A percentile compares a stretch with the other conserved stretches of the same genome.
These are phyloP conservation scores for Fusarium protoensiforme DNA, from an alignment of 2,329 filamentous ascomycete species.

Conservation along the genomic window DNA sequence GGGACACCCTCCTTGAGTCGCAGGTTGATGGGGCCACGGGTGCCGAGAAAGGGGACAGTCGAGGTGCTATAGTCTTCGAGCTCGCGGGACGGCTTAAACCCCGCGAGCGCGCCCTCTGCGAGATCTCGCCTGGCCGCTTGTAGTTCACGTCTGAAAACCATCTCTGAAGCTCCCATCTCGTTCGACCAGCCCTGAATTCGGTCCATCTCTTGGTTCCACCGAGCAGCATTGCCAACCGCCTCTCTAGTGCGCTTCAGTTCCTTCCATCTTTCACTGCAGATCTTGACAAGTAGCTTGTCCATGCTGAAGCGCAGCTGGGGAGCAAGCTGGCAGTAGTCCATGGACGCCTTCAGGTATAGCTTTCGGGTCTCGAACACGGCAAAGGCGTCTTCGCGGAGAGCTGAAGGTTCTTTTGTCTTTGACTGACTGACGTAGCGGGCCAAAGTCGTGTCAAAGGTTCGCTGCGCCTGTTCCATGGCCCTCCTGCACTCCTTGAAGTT, in stretches of 20 bases:
- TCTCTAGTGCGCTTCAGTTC: constrained; percentile 83
- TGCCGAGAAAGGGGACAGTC: constrained; percentile 88
- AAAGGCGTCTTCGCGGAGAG: constrained; percentile 94
- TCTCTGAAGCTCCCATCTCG: constrained; percentile 93
- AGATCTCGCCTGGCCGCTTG: constrained; percentile 83
- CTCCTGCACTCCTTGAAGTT: constrained; percentile 87
- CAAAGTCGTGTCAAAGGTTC: constrained; percentile 83
- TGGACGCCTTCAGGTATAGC: constrained; percentile 87
- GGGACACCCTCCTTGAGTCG: constrained; percentile 64
- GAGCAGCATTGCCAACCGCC: constrained; percentile 69
- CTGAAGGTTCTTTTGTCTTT: constrained; percentile 93
- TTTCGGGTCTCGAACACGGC: constrained; percentile 93
- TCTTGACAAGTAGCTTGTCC: constrained; percentile 85
- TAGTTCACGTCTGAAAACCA: constrained; percentile 83
- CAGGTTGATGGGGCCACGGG: constrained; percentile 72
- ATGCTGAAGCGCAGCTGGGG: constrained; percentile 86
- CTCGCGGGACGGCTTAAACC: constrained; percentile 85
- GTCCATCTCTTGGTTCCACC: constrained; percentile 85
- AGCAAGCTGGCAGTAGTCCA: constrained; percentile 92
- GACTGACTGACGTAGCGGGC: constrained; percentile 85
- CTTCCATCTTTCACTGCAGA: constrained; percentile 88
- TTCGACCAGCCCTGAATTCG: constrained; percentile 91
- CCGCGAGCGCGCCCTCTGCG: constrained; percentile 77
- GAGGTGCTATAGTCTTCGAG: constrained; percentile 92
- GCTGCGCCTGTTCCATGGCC: constrained; percentile 81